These are phyloP conservation scores for Mucor mucedo DNA, from an alignment of 371 early-diverging fungal species.

Conservation along the genomic window DNA sequence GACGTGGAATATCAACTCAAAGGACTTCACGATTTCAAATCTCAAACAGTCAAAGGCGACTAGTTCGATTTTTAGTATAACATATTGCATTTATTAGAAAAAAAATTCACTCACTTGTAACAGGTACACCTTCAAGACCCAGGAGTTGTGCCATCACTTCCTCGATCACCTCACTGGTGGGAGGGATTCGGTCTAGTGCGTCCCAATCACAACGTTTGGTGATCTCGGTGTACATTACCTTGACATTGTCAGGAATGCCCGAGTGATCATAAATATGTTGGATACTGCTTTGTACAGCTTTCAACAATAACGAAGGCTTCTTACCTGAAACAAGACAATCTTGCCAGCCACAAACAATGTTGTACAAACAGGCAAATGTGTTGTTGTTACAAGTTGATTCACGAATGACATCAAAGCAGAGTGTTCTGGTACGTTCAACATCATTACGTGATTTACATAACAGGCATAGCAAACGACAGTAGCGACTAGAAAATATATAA, in stretches of 20 bases:
- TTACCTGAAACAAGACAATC: neutral
- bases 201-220: too few relatives aligned
- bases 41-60: neutral
- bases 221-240: too few relatives aligned
- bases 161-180: too few relatives aligned
- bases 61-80: neutral
- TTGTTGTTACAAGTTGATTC: neutral
- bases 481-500: neutral
- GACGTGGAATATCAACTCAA: neutral
- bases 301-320: neutral
- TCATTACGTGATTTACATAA: neutral
- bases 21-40: neutral
- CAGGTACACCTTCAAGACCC: too few relatives aligned
- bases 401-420: neutral
- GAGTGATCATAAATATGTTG: too few relatives aligned
- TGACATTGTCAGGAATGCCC: too few relatives aligned
- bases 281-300: neutral
- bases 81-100: too few relatives aligned
- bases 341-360: neutral
- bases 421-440: neutral
- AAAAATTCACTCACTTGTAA: too few relatives aligned
- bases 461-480: neutral
- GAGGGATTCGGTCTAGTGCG: too few relatives aligned
- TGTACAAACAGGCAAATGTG: neutral
- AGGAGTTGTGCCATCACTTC: too few relatives aligned